Evolutionary conservation across 129 eudicot species (phyloP), one percentile per base, ranked within the genome.

Genomic region (Helichrysum umbraculigerum): DNA sequence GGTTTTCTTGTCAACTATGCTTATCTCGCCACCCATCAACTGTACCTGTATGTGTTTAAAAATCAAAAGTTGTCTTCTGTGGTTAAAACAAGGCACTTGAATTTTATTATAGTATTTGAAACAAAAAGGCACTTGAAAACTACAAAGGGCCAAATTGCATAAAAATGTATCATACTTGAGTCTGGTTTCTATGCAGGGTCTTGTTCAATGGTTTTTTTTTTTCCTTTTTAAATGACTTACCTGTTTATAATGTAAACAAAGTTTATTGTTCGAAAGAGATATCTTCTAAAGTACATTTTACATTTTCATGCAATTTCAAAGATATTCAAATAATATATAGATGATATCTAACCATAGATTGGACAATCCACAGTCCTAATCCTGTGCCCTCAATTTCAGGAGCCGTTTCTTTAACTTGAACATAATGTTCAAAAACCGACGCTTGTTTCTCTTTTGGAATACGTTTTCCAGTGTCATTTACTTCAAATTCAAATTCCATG

Each of bases 11-110:
- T 90, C 93, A 63, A 87, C 81, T 37, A 93, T 87, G 44, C 76
- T 74, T 72, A 93, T 93, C 32, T 93, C 97, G 62, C 98, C 98
- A 0, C 96, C 97, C 97, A 93, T 90, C 69, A 93, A 56, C 16
- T 85, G 83, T 29, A 92, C 97, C 97, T 91, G 76, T 2, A 79
- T 41, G 33, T 21, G 9, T 52, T 7, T 33, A 35, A 64, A 25
- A 6, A 6, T 33, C 56, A 52, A 8, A 62, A 17, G 44, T 50
- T 59, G 14, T 51, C 9, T 35, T 50, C 54, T 72, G 14, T 11
- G 66, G 29, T 15, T 71, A 12, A 30, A 29, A 9, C 28, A 25
- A 20, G 47, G 47, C 12, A 41, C 47, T 41, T 41, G 14, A 32
- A 32, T 25, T 25, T 25, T 25, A 25, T 25, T 25, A 25, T 25